Evolutionary conservation across 345 rosid genomes (phyloP), one percentile per base, ranked within the genome.

Genomic region (Combretum micranthum): DNA sequence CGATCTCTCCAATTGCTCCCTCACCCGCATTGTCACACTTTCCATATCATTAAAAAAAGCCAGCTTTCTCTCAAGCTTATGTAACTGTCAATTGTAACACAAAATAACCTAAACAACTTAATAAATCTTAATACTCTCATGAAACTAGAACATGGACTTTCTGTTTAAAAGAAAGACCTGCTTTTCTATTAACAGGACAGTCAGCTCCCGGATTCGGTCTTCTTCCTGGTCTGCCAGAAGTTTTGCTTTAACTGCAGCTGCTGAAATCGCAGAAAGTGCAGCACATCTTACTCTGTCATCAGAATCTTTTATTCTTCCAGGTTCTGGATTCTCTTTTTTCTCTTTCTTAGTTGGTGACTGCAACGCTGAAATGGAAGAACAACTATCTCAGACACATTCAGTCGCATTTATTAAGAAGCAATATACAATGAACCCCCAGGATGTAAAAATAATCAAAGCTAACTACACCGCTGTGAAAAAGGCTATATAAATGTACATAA

Each of bases 201-300:
- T 76, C 42, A 94, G 96, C 55, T 72, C 83, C 65, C 74, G 78
- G 69, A 94, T 94, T 66, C 78, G 85, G 51, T 87, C 90, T 76
- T 87, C 96, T 75, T 94, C 97, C 77, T 74, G 80, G 56, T 80
- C 73, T 48, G 87, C 99, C 8, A 90, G 88, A 74, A 79, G 60
- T 68, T 85, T 83, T 62, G 99, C 97, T 80, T 85, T 90, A 55
- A 93, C 96, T 50, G 97, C 88, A 76, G 99, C 99, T 13, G 97
- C 97, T 54, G 97, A 75, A 51, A 94, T 75, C 56, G 96, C 81
- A 57, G 97, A 72, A 68, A 76, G 70, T 47, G 97, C 96, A 37
- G 97, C 85, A 21, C 72, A 76, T 80, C 83, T 88, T 68, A 93
- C 39, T 72, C 73, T 89, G 67, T 83, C 74, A 56, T 48, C 63